A percentile compares a stretch with the other conserved stretches of the same genome.
Conservation (phyloP, 192 early-diverging fungal genomes). For the Linderina pennispora region DNA sequence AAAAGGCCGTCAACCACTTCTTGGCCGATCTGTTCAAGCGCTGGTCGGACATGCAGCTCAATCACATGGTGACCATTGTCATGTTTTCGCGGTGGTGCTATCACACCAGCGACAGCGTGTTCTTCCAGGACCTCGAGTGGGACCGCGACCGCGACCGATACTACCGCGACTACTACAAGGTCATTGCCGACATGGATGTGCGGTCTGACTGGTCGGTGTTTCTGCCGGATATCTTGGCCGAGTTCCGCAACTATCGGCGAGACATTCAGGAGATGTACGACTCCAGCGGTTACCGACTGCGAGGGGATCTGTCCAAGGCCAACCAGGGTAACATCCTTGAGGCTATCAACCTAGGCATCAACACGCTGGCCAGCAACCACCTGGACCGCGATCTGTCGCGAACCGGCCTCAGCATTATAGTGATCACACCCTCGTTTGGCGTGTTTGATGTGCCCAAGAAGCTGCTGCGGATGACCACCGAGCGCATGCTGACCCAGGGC, state of each 20-base stretch:
- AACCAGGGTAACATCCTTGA: conserved; percentile 93
- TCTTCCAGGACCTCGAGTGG: conserved; percentile 42
- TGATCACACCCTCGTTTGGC: conserved; percentile 87
- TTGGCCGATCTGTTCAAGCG: conserved; percentile 80
- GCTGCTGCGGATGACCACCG: conserved; percentile 84
- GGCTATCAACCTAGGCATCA: conserved; percentile 93
- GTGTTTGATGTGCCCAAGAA: conserved; percentile 83
- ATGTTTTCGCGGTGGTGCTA: conserved; percentile 90
- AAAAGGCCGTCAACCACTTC: conserved; percentile 86
- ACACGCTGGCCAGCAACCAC: conserved; percentile 90
- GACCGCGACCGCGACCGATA: conserved; percentile 52
- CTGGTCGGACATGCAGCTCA: conserved; percentile 77
- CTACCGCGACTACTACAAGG: conserved; percentile 94
- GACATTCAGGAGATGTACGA: conserved; percentile 42
- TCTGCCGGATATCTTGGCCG: conserved; percentile 47
- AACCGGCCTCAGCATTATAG: conserved; percentile 82
- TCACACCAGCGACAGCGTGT: conserved; percentile 41
- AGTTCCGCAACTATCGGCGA: conserved; percentile 40
- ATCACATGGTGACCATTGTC: conserved; percentile 94
- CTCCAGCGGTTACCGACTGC: conserved; percentile 40
- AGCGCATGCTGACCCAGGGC: conserved; percentile 90
- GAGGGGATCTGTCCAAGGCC: conserved; percentile 75
- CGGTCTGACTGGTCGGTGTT: conserved; percentile 50
- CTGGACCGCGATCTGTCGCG: conserved; percentile 90
- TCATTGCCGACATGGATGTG: conserved; percentile 83